Conservation (phyloP, 768 basidiomycete genomes). For the Termitomyces sp. region DNA sequence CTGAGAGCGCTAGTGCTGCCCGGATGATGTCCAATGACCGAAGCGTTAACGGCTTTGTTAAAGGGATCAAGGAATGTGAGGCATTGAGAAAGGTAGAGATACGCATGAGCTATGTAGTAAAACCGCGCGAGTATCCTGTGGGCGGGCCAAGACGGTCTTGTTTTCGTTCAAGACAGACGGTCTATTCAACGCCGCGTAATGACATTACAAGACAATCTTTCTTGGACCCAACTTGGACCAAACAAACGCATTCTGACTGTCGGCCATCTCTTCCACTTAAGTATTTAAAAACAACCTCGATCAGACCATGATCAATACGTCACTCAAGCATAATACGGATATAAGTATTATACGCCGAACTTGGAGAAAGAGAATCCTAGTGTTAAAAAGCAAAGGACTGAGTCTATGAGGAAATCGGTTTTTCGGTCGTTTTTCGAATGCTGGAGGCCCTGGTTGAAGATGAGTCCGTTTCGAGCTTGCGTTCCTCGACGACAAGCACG, state of each 20-base stretch:
- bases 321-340: too few species aligned
- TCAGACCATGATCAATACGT: neutral
- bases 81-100: conserved; percentile 8
- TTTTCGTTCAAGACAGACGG: too few species aligned
- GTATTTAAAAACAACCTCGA: neutral
- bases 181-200: neutral
- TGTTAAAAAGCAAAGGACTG: too few species aligned
- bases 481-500: conserved; percentile 50
- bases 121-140: neutral
- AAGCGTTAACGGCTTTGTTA: conserved; percentile 40
- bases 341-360: too few species aligned
- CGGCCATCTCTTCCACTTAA: neutral
- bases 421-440: neutral
- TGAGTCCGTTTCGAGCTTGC: neutral
- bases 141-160: too few species aligned
- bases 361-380: neutral
- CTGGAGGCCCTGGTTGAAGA: too few species aligned
- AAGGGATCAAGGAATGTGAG: conserved; percentile 23
- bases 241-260: neutral
- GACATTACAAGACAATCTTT: too few species aligned
- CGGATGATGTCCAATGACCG: conserved; percentile 33
- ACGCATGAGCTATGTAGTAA: conserved; percentile 1
- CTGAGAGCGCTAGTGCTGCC: conserved; percentile 14
- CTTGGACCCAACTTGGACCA: too few species aligned
- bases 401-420: neutral